Evolutionary conservation across 352 stramenopile genomes (phyloP).

Genomic region (Phytophthora boehmeriae): DNA sequence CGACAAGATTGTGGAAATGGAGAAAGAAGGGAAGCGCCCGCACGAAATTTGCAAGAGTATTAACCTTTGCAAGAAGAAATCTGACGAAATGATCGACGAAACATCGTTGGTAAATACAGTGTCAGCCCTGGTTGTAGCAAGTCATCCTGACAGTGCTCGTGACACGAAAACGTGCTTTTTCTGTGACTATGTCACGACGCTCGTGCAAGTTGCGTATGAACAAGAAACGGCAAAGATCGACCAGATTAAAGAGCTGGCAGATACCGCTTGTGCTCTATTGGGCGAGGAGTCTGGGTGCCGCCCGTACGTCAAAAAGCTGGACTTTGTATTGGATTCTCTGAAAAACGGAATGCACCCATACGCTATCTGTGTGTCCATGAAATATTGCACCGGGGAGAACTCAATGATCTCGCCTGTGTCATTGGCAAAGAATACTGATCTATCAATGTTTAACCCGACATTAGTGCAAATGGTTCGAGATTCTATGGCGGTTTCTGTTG

Average conservation of each 20-base stretch:
- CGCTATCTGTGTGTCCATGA: constrained; percentile 38
- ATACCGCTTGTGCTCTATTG: constrained; percentile 39
- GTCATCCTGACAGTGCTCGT: constrained; percentile 1
- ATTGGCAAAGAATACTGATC: constrained; percentile 3
- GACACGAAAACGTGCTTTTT: constrained; percentile 52
- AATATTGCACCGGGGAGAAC: constrained; percentile 30
- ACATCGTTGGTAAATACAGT: constrained; percentile 18
- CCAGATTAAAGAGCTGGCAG: constrained; percentile 32
- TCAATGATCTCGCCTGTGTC: neutral
- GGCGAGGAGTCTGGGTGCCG: constrained; percentile 36
- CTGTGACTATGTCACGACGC: constrained; percentile 45
- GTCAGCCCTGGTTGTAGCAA: constrained; percentile 12
- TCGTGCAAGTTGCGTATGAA: constrained; percentile 35
- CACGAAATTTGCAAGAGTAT: constrained; percentile 58
- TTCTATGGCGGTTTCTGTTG: constrained; percentile 37
- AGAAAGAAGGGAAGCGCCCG: constrained; percentile 60
- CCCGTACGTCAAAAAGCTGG: constrained; percentile 37
- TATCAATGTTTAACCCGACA: constrained; percentile 30
- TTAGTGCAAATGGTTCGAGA: constrained; percentile 44
- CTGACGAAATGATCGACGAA: constrained; percentile 7
- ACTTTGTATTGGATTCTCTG: constrained; percentile 42
- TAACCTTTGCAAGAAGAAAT: constrained; percentile 46
- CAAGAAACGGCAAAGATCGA: constrained; percentile 34
- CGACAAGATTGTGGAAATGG: constrained; percentile 65
- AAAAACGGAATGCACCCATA: constrained; percentile 42